Evolutionary conservation across 2,329 filamentous ascomycete genomes (phyloP), one percentile per base, ranked within the genome.

Genomic region (Tolypocladium endophyticum): DNA sequence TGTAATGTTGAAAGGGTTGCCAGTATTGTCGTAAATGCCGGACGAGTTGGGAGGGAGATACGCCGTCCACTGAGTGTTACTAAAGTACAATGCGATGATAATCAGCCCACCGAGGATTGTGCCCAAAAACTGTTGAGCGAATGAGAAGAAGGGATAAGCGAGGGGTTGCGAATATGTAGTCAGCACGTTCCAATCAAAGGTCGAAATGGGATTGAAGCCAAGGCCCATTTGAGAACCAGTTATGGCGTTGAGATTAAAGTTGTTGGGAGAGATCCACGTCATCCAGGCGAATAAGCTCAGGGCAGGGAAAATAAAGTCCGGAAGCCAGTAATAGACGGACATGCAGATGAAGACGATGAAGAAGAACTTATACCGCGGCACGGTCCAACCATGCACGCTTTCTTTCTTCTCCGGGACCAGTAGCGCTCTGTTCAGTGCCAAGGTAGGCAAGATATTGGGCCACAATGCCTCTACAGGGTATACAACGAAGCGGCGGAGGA

Each of bases 31-130:
- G 47, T 78, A 81, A 25, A 76, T 76, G 0, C 70, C 69, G 1
- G 72, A 74, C 0, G 76, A 76, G 69, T 81, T 81, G 65, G 80
- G 78, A 8, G 78, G 79, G 4, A 81, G 69, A 52, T 77, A 81
- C 0, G 72, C 76, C 0, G 77, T 73, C 59, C 74, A 71, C 62
- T 74, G 75, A 36, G 74, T 74, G 61, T 79, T 79, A 36, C 53
- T 70, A 67, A 76, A 79, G 64, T 77, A 77, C 62, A 79, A 72
- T 2, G 63, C 73, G 2, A 76, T 64, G 36, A 79, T 78, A n/a
- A 77, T 69, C 5, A 73, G 58, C 0, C 71, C 76, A 2, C 71
- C 73, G 0, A 78, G 28, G 0, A 75, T 45, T 0, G 70, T 62
- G 58, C 71, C 68, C 58, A 76, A 60, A 58, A 72, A 70, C 59